phyloP scores from a whole-genome alignment of 257 asterid genomes.

The Dorcoceras hygrometricum region DNA sequence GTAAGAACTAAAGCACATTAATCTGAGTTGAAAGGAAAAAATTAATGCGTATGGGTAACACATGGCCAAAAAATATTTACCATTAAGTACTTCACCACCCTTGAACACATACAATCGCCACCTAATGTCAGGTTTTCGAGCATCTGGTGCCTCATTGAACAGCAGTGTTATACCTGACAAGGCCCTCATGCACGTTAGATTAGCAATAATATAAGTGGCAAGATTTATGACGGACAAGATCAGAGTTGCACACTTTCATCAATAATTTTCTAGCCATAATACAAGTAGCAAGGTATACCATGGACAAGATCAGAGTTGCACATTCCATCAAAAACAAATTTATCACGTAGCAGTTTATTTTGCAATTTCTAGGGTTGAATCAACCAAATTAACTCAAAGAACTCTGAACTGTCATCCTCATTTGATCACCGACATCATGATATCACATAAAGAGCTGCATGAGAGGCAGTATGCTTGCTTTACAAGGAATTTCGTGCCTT shows the following conservation, averaged over 20 bases:
- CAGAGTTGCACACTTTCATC: no score
- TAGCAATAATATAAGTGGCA: neutral
- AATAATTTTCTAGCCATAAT: no score
- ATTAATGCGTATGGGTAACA: constrained; percentile 2
- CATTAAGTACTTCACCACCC: constrained; percentile 87
- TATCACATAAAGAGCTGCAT: constrained; percentile 4
- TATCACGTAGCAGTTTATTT: constrained; percentile 7
- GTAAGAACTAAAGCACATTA: neutral
- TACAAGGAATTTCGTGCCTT: constrained; percentile 9
- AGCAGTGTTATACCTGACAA: constrained; percentile 80
- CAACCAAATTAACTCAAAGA: constrained; percentile 1
- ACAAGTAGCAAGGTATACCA: neutral
- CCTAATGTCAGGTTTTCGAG: constrained; percentile 75
- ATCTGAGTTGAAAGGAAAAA: constrained; percentile 5
- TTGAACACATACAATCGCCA: constrained; percentile 96
- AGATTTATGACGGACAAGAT: no score
- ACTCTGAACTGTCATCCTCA: constrained; percentile 11
- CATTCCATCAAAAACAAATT: neutral
- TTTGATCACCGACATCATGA: constrained; percentile 6
- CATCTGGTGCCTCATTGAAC: constrained; percentile 94
- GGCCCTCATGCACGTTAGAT: constrained; percentile 27
- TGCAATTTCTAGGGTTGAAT: constrained; percentile 8
- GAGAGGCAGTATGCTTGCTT: neutral
- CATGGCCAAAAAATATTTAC: constrained; percentile 36
- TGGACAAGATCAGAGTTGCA: constrained; percentile 6